These are phyloP conservation scores for Chlorella sp. DNA, from an alignment of 139 green algal genomes.

Conservation along the genomic window DNA sequence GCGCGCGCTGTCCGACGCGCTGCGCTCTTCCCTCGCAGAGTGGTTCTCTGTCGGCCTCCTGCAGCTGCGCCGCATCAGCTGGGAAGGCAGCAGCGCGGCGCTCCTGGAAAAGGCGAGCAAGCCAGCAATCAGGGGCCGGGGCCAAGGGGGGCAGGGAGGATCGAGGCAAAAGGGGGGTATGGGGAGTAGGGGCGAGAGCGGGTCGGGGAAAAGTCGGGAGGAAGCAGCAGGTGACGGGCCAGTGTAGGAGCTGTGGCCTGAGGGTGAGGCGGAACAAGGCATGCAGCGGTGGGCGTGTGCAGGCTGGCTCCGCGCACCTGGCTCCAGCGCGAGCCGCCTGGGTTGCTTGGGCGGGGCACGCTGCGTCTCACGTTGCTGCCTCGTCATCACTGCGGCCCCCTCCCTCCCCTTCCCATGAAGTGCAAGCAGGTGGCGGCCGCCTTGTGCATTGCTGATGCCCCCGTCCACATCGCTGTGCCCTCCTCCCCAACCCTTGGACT, in stretches of 20 bases:
- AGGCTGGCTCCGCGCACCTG: background rate
- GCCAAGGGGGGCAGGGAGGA: background rate
- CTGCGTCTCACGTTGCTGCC: too few species aligned
- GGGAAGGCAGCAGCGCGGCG: constrained; percentile 60
- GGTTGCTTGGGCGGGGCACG: too few species aligned
- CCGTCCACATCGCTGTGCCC: background rate
- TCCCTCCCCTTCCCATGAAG: too few species aligned
- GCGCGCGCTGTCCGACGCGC: constrained; percentile 30
- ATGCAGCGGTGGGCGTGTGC: background rate
- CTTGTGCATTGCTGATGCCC: too few species aligned
- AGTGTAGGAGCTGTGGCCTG: background rate
- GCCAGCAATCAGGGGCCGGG: background rate
- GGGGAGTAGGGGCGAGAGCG: too few species aligned
- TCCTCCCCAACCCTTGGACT: background rate
- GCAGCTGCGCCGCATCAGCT: constrained; percentile 74
- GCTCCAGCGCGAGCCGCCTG: too few species aligned
- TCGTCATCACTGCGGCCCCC: too few species aligned
- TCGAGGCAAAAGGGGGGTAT: background rate
- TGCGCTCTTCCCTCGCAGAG: constrained; percentile 58
- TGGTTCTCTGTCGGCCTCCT: constrained; percentile 84
- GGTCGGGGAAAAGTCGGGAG: too few species aligned
- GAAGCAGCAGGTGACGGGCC: too few species aligned
- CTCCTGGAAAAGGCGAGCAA: constrained; percentile 68
- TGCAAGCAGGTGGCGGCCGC: constrained; percentile 47
- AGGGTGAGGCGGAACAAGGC: background rate